phyloP scores from a whole-genome alignment of 163 green algal genomes.

The Scenedesmus sp. region DNA sequence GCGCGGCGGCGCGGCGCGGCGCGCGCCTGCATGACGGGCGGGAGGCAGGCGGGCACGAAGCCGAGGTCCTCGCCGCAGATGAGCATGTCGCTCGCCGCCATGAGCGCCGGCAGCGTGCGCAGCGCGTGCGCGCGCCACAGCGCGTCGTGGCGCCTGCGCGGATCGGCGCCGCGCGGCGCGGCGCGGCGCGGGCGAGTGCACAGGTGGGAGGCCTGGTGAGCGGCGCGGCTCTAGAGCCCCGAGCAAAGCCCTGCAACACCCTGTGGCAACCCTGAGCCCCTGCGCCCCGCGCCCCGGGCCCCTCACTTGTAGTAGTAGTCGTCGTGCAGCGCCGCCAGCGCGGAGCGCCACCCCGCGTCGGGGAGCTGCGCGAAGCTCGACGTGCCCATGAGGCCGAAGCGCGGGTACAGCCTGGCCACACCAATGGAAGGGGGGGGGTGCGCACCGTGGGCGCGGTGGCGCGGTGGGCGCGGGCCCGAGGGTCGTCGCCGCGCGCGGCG shows the following conservation, averaged over 20 bases:
- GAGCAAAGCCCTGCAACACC: too few relatives aligned
- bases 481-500: too few relatives aligned
- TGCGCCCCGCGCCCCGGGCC: too few relatives aligned
- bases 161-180: neutral
- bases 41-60: conserved; percentile 92
- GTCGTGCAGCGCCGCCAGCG: conserved; percentile 80
- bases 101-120: conserved; percentile 86
- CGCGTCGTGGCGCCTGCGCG: conserved; percentile 57
- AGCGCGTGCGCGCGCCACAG: conserved; percentile 85
- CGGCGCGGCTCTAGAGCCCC: too few relatives aligned
- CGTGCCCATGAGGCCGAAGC: conserved; percentile 81
- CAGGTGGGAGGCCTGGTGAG: neutral
- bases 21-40: conserved; percentile 83
- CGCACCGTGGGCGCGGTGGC: too few relatives aligned
- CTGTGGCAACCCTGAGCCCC: too few relatives aligned
- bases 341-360: conserved; percentile 60
- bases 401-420: conserved; percentile 81
- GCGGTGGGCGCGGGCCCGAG: too few relatives aligned
- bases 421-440: too few relatives aligned
- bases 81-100: conserved; percentile 88
- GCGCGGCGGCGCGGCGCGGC: too few relatives aligned
- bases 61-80: conserved; percentile 97
- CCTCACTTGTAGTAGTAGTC: conserved; percentile 86
- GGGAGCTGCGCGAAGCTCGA: conserved; percentile 76
- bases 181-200: neutral